phyloP scores from a whole-genome alignment of 768 basidiomycete genomes.

The Agaricus sinodeliciosus region DNA sequence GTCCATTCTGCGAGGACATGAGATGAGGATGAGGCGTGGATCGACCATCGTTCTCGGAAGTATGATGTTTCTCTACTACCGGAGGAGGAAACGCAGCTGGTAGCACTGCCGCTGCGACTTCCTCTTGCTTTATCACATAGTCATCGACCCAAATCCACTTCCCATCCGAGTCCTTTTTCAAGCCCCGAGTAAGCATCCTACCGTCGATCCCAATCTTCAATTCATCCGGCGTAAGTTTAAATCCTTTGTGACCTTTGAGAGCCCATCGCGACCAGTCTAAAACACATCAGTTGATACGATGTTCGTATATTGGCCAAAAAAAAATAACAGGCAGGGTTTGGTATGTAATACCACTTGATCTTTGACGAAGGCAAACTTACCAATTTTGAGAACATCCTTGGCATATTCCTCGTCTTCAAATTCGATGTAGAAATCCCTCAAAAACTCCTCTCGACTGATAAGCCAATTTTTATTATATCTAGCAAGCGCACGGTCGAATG shows the following conservation, averaged over 20 bases:
- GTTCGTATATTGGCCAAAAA: neutral
- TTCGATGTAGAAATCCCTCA: slow-evolving; percentile 32
- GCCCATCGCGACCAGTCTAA: slow-evolving; percentile 34
- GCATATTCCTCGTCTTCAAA: slow-evolving; percentile 37
- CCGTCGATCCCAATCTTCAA: slow-evolving; percentile 25
- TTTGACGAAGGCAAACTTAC: slow-evolving; percentile 17
- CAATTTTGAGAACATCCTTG: slow-evolving; percentile 29
- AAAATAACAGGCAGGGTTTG: neutral
- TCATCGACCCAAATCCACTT: slow-evolving; percentile 16
- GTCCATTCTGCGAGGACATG: neutral
- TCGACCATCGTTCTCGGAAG: neutral
- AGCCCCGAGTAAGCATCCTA: slow-evolving; percentile 23
- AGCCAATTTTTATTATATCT: slow-evolving; percentile 39
- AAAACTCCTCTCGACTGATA: slow-evolving; percentile 29
- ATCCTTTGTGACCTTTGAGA: slow-evolving; percentile 34
- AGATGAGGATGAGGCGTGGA: no score
- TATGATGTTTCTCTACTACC: neutral
- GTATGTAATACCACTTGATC: no score
- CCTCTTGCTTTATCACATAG: slow-evolving; percentile 6
- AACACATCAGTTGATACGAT: neutral
- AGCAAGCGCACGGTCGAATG: slow-evolving; percentile 36
- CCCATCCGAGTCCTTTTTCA: slow-evolving; percentile 15
- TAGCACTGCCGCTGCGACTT: slow-evolving; percentile 3
- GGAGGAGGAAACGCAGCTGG: neutral
- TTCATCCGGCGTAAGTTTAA: slow-evolving; percentile 30